Percentiles rank a stretch among this genome's conserved stretches.
Conservation (phyloP, 345 rosid genomes). For the Durio zibethinus region DNA sequence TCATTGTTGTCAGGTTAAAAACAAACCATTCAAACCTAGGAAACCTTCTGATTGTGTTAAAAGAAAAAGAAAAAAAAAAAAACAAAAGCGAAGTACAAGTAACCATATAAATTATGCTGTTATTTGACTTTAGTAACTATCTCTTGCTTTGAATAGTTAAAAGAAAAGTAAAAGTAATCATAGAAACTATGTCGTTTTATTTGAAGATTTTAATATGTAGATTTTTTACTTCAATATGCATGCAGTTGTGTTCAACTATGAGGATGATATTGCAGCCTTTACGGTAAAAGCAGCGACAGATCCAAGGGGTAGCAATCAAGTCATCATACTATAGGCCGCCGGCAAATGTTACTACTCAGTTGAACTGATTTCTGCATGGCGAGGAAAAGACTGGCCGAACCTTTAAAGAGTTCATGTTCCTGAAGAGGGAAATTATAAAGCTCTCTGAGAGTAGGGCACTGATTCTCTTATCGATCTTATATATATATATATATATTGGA, state of each 20-base stretch:
- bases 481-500: no score
- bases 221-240: no score
- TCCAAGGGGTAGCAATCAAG: constrained; percentile 24
- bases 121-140: no score
- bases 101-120: no score
- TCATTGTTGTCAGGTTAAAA: no score
- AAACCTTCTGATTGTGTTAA: no score
- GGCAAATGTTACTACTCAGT: constrained; percentile 26
- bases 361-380: constrained; percentile 31
- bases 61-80: no score
- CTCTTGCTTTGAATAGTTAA: no score
- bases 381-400: constrained; percentile 28
- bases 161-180: no score
- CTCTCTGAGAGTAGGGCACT: constrained; percentile 35
- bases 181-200: not conserved
- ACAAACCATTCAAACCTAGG: no score
- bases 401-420: constrained; percentile 23
- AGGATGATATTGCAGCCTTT: constrained; percentile 32
- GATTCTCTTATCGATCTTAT: no score
- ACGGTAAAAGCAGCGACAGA: constrained; percentile 36
- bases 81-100: no score
- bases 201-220: not conserved
- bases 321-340: constrained; percentile 25
- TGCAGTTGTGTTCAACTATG: constrained; percentile 39
- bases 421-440: constrained; percentile 24